Conservation (phyloP, 345 rosid species). For the Eucalyptus regnans region DNA sequence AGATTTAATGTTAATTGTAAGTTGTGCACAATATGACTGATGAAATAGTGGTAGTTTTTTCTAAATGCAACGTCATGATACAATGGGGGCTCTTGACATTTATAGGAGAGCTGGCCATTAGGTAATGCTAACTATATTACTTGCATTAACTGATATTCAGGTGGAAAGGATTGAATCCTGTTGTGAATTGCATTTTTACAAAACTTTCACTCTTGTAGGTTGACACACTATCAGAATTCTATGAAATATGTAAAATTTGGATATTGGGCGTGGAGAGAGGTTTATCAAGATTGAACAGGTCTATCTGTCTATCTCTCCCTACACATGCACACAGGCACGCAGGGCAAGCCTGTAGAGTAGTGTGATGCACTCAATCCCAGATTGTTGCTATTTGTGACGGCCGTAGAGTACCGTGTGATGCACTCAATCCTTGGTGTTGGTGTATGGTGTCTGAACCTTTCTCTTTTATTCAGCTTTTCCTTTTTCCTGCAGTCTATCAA, state of each 20-base stretch:
- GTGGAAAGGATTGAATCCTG: neutral
- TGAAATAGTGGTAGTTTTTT: conserved; percentile 50
- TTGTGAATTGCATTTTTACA: neutral
- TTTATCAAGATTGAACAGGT: conserved; percentile 95
- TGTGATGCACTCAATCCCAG: neutral
- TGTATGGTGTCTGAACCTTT: neutral
- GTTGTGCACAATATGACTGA: neutral
- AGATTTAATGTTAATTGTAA: neutral
- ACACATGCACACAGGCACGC: neutral
- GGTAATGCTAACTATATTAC: conserved; percentile 23
- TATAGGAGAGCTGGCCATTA: conserved; percentile 83
- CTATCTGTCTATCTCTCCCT: neutral
- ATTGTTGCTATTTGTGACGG: neutral
- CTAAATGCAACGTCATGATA: conserved; percentile 85
- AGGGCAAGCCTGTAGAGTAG: neutral
- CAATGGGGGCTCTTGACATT: conserved; percentile 66
- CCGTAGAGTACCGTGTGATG: no score
- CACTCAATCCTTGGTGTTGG: conserved; percentile 17
- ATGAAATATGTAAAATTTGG: conserved; percentile 80
- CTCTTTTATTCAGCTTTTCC: neutral
- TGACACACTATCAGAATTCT: conserved; percentile 82
- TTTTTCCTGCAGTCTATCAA: neutral
- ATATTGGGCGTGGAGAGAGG: conserved; percentile 74
- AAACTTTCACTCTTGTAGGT: conserved; percentile 36
- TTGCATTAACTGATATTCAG: neutral